Base-by-base conservation (phyloP, 129 eudicot genomes). In the Erigeron canadensis region DNA sequence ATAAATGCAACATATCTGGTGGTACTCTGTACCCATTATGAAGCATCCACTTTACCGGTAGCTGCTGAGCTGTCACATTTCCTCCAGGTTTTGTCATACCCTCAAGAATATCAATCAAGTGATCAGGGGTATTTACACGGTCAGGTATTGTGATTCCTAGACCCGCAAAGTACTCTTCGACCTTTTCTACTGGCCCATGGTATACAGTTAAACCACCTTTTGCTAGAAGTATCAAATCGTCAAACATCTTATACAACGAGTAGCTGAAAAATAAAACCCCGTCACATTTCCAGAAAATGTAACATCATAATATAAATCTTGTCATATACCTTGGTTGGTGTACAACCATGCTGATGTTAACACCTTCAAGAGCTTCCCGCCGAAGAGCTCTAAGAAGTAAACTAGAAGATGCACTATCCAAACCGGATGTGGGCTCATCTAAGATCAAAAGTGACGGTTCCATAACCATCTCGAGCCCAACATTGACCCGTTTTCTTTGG, bases 21-120 rank as follows among this genome's bases (percentile, higher is more conserved):
- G 98, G 98, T 46, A 94, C 97, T 2, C 87, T 69, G 75, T 87
- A 94, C 18, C 97, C 97, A 12, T 94, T 94, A 68, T 88, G 92
- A 66, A 90, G 96, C 98, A 94, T 94, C 98, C 98, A 94, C 65
- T 86, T 79, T 41, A 94, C 89, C 4, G 98, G 98, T 21, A 94
- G 91, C 73, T 94, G 97, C 81, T 94, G 79, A 75, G 77, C 87
- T 43, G 92, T 82, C 70, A 94, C 71, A 10, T 84, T 79, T 3
- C 88, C 80, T 16, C 81, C 80, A 3, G 88, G 85, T 77, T 89
- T 89, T 0, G 57, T 63, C 34, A 94, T 87, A 16, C 97, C 98
- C 82, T 94, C 97, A 18, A 90, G 89, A 18, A 94, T 81, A 65
- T 94, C 98, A 23, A 94, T 94, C 45, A 87, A 84, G 71, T 90